A percentile compares a stretch with the other conserved stretches of the same genome.
Conservation (phyloP, 1,284 basidiomycete species). For the Farysia itapuensis region DNA sequence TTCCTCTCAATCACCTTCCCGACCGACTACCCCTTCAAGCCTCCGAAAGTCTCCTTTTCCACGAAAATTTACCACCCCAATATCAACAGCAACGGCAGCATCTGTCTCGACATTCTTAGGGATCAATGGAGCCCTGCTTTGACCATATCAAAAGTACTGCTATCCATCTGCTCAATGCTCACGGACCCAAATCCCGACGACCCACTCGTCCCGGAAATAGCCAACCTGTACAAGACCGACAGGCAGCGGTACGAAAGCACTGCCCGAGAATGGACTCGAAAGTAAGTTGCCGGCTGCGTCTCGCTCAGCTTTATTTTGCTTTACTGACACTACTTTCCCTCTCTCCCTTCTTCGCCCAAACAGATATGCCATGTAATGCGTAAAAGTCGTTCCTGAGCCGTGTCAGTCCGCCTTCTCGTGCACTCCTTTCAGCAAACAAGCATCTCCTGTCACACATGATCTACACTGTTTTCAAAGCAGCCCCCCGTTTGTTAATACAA, state of each 20-base stretch:
- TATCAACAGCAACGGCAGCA: slow-evolving; percentile 96
- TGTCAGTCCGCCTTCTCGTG: no score
- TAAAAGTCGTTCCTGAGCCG: no score
- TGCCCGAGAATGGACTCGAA: slow-evolving; percentile 59
- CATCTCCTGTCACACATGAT: no score
- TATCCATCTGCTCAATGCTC: slow-evolving; percentile 59
- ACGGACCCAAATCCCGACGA: slow-evolving; percentile 60
- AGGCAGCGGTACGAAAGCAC: slow-evolving; percentile 59
- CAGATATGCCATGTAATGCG: slow-evolving; percentile 43
- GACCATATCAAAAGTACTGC: slow-evolving; percentile 82
- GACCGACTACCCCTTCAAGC: slow-evolving; percentile 64
- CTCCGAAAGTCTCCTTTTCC: slow-evolving; percentile 98
- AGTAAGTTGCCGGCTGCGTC: slow-evolving; percentile 37
- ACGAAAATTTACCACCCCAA: slow-evolving; percentile 92
- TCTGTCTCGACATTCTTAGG: slow-evolving; percentile 95
- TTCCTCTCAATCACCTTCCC: slow-evolving; percentile 70
- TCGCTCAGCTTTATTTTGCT: not conserved
- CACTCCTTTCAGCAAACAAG: no score
- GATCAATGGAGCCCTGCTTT: slow-evolving; percentile 80
- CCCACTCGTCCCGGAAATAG: slow-evolving; percentile 59
- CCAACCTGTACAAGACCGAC: slow-evolving; percentile 59
- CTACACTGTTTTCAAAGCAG: no score
- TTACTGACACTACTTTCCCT: not conserved
- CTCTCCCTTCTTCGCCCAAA: not conserved
- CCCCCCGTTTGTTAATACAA: no score